Evolutionary conservation across 2,329 filamentous ascomycete species (phyloP).

Genomic region (Phymatotrichopsis omnivora): DNA sequence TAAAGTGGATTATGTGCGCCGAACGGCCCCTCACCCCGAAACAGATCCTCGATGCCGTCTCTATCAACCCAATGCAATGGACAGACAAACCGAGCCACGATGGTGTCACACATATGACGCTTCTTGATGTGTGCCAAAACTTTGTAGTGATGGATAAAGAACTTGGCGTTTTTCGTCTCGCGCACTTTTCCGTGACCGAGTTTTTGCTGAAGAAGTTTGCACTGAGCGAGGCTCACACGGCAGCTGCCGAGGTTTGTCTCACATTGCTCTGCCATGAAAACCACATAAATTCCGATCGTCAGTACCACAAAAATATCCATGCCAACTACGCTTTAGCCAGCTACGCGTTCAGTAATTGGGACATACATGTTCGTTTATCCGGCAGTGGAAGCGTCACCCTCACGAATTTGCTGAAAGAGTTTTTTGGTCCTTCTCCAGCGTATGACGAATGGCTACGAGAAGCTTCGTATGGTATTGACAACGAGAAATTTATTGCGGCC

Average conservation of each 20-base stretch:
- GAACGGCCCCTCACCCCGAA: conserved; percentile 8
- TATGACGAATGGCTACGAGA: neutral
- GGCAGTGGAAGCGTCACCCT: neutral
- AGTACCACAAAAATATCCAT: too few species aligned
- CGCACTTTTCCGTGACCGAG: conserved; percentile 16
- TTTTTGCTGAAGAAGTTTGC: neutral
- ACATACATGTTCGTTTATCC: neutral
- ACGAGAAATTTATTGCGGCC: too few species aligned
- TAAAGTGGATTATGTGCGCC: conserved; percentile 22
- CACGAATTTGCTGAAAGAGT: neutral
- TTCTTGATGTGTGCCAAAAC: conserved; percentile 17
- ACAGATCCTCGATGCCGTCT: conserved; percentile 3
- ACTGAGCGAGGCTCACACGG: neutral
- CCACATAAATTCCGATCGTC: too few species aligned
- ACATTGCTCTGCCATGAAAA: too few species aligned
- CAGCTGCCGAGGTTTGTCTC: neutral
- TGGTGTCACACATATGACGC: neutral
- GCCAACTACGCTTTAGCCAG: too few species aligned
- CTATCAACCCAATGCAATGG: too few species aligned
- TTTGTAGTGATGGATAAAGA: conserved; percentile 12
- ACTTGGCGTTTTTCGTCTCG: conserved; percentile 11
- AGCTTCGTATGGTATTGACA: neutral
- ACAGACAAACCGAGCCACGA: too few species aligned
- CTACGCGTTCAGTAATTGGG: conserved; percentile 7
- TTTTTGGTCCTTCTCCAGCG: neutral